Evolutionary conservation across 495 filamentous ascomycete genomes (phyloP).

Genomic region (Staphylotrichum tortipilum): DNA sequence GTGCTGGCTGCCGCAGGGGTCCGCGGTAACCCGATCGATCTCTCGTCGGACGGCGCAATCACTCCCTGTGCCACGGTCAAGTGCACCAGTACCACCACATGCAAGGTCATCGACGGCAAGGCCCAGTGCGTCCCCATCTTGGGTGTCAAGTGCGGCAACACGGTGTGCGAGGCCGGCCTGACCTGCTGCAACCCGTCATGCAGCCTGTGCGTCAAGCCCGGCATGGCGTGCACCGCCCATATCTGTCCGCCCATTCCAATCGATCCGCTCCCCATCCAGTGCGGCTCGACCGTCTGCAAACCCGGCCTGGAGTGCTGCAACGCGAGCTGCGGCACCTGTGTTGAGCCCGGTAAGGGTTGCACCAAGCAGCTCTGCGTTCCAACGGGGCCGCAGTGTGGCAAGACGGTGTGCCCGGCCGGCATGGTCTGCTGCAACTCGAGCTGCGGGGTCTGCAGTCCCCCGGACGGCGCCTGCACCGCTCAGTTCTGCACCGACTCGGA

Average conservation of each 20-base stretch:
- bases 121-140: slow-evolving; percentile 10
- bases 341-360: slow-evolving; percentile 9
- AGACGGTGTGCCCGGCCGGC: neutral
- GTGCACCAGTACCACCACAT: slow-evolving; percentile 10
- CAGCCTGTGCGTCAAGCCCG: slow-evolving; percentile 14
- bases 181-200: slow-evolving; percentile 22
- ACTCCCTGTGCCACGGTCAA: slow-evolving; percentile 10
- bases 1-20: slow-evolving; percentile 1
- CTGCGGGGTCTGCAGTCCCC: slow-evolving; percentile 13
- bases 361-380: slow-evolving; percentile 16
- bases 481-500: neutral
- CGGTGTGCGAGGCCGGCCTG: slow-evolving; percentile 5
- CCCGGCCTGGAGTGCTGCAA: slow-evolving; percentile 19
- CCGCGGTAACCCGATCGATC: slow-evolving; percentile 10
- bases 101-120: slow-evolving; percentile 8
- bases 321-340: slow-evolving; percentile 18
- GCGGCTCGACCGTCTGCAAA: slow-evolving; percentile 11
- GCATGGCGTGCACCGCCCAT: slow-evolving; percentile 14
- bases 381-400: slow-evolving; percentile 6
- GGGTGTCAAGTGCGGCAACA: slow-evolving; percentile 9
- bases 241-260: slow-evolving; percentile 1
- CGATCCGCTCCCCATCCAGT: neutral
- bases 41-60: neutral
- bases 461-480: neutral
- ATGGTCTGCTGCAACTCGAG: slow-evolving; percentile 8